A percentile compares a stretch with the other conserved stretches of the same genome.
phyloP scores from a whole-genome alignment of 2,329 filamentous ascomycete species.

The Colletotrichum sp. region DNA sequence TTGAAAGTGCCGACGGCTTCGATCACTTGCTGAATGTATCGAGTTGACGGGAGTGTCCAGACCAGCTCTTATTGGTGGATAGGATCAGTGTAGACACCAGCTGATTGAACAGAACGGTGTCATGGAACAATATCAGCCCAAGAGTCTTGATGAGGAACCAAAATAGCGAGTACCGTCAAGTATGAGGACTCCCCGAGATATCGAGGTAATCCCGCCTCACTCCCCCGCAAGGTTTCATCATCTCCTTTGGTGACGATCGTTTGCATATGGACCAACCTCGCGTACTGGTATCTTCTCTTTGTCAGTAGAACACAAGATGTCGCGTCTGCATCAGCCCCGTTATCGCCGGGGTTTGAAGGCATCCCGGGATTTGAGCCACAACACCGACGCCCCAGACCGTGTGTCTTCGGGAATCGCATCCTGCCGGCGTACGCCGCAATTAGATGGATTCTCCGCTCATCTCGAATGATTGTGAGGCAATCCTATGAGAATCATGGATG shows the following conservation, averaged over 20 bases:
- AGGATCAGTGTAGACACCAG: not conserved
- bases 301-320: not conserved
- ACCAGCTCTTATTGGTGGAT: not conserved
- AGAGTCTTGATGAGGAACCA: not conserved
- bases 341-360: constrained; percentile 22
- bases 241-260: not conserved
- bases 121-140: not conserved
- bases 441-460: not conserved
- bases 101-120: not conserved
- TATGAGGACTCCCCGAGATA: not conserved
- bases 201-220: not conserved
- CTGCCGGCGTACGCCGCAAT: not conserved
- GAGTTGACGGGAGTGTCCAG: not conserved
- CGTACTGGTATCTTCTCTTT: not conserved
- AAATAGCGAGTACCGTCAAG: not conserved
- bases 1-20: not conserved
- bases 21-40: not conserved
- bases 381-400: not conserved
- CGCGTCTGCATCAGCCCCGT: not conserved
- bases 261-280: not conserved
- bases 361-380: constrained; percentile 22
- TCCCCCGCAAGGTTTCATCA: not conserved
- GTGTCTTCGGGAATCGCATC: not conserved
- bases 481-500: not conserved
- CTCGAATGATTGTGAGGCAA: not conserved